Percentiles rank a stretch among this genome's conserved stretches.
These are phyloP conservation scores for Boletus pseudopeckii DNA, from an alignment of 768 basidiomycete species.

Conservation along the genomic window DNA sequence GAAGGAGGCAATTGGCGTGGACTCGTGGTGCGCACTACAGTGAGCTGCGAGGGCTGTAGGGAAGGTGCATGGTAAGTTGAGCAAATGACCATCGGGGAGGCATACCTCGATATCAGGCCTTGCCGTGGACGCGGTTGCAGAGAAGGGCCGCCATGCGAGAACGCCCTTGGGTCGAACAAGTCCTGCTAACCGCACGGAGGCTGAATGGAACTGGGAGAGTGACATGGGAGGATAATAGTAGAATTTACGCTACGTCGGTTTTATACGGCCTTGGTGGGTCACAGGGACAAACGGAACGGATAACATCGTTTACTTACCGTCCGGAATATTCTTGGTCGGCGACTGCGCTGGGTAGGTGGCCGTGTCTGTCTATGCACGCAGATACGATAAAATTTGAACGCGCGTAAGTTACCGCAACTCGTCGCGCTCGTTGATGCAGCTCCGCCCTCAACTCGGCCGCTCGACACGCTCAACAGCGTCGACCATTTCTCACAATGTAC, in stretches of 20 bases:
- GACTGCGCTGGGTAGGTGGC: neutral
- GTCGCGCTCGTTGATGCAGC: neutral
- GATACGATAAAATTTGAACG: no score
- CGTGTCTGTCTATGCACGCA: neutral
- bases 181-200: constrained; percentile 11
- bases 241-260: constrained; percentile 12
- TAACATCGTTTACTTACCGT: neutral
- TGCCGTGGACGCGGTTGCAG: constrained; percentile 23
- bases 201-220: constrained; percentile 6
- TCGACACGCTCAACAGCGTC: constrained; percentile 26
- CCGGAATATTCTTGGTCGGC: neutral
- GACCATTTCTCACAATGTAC: constrained; percentile 14
- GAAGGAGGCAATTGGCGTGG: constrained; percentile 65
- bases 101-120: constrained; percentile 53
- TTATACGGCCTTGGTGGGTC: constrained; percentile 17
- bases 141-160: constrained; percentile 15
- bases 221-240: constrained; percentile 18
- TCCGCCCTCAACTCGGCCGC: constrained; percentile 1
- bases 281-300: neutral
- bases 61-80: neutral
- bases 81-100: neutral
- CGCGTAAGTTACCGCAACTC: neutral
- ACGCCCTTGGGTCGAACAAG: neutral
- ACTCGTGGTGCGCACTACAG: constrained; percentile 43
- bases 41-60: constrained; percentile 49